Evolutionary conservation across 2,329 filamentous ascomycete genomes (phyloP).

Genomic region (Colletotrichum abscissum): DNA sequence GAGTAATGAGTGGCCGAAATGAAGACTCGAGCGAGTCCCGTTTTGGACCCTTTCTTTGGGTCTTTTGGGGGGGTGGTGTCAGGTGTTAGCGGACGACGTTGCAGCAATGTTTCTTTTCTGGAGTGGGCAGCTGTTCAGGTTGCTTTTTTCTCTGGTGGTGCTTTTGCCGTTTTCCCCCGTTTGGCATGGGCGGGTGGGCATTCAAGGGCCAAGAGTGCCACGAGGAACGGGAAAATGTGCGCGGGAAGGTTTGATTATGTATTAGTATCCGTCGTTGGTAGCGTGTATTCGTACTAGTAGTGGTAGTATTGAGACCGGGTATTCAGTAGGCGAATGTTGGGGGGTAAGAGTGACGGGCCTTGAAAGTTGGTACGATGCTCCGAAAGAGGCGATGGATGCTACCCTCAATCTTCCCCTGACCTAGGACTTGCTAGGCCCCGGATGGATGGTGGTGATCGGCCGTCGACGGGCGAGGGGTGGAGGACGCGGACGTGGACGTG

Average conservation of each 20-base stretch:
- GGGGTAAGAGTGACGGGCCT: not conserved
- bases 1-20: constrained; percentile 27
- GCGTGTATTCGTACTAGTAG: not conserved
- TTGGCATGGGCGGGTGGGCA: constrained; percentile 21
- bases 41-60: not conserved
- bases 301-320: constrained; percentile 3
- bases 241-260: constrained; percentile 24
- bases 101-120: constrained; percentile 9
- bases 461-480: not conserved
- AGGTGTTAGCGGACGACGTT: constrained; percentile 13
- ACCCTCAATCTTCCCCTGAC: constrained; percentile 31
- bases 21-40: constrained; percentile 2
- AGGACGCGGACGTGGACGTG: not conserved
- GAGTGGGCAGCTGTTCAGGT: not conserved
- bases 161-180: constrained; percentile 1
- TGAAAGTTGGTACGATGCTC: not conserved
- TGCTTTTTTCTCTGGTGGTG: constrained; percentile 13
- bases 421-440: constrained; percentile 1
- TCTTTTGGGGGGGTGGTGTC: not conserved
- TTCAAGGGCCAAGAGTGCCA: constrained; percentile 14
- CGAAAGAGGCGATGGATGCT: constrained; percentile 24
- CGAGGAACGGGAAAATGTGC: constrained; percentile 13
- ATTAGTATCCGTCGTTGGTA: constrained; percentile 3
- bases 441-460: constrained; percentile 3
- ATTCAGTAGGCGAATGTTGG: not conserved